Base-by-base conservation (phyloP, 805 yeast genomes). In the Candida cerambycidarum region DNA sequence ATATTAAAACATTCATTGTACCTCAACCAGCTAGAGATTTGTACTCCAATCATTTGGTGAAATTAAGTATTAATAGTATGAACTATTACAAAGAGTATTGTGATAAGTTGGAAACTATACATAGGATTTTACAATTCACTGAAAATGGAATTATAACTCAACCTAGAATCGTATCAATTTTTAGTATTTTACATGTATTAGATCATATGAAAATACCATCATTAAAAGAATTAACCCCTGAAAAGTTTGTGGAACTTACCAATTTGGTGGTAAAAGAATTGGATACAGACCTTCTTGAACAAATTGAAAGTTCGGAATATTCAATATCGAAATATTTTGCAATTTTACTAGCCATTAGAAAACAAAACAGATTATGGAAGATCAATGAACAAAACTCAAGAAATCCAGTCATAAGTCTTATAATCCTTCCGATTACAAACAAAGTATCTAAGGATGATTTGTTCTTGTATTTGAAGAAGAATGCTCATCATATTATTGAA, bases 261-360 rank as follows among this genome's bases (percentile, higher is more conserved):
- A n/a, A 25, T 2, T 3, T 14, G 21, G 8, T 36, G 15, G 13
- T 25, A 5, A 5, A n/a, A 3, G 17, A 38, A 19, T 31, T 25
- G 13, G n/a, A 3, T 5, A 10, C 6, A 18, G 34, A 38, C 11
- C n/a, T 8, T 5, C 16, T 29, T 9, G 34, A 29, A 3, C 3
- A 36, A 36, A 13, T 36, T 12, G 43, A 37, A 27, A 38, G 23
- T 10, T 10, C 38, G 3, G 10, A 18, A 10, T 44, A 44, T 19
- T 32, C 36, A 10, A 13, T 61, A 2, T 39, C 67, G 1, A 50
- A 55, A 8, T 62, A 56, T 37, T 49, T 62, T 40, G 75, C 84
- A 0, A 63, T 77, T 17, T 65, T 78, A 12, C 60, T 80, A 47
- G 69, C 78, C 1, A 52, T 83, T 17, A 63, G 75, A 47, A 78